A percentile compares a stretch with the other conserved stretches of the same genome.
Evolutionary conservation across 2,329 filamentous ascomycete species (phyloP).

Genomic region (Monosporascus sp.): DNA sequence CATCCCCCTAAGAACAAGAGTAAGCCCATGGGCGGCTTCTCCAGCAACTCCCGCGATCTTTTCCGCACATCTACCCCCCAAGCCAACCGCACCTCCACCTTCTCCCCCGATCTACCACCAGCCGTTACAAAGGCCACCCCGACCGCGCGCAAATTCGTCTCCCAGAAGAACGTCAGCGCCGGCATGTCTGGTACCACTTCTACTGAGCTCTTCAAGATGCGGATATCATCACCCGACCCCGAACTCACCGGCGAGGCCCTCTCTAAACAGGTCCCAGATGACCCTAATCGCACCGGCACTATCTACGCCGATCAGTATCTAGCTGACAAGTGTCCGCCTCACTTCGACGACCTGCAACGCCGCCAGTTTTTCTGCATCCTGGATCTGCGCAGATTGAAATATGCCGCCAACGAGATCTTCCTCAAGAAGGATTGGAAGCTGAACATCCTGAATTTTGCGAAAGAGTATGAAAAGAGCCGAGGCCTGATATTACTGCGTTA

Average conservation of each 20-base stretch:
- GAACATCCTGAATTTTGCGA: conserved; percentile 57
- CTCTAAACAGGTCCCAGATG: conserved; percentile 47
- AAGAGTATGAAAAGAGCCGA: conserved; percentile 60
- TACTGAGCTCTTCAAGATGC: conserved; percentile 52
- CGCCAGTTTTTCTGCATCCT: conserved; percentile 60
- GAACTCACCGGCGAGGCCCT: conserved; percentile 52
- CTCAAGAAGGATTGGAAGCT: conserved; percentile 57
- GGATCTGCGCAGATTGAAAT: conserved; percentile 56
- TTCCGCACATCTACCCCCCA: conserved; percentile 26
- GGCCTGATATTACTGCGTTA: conserved; percentile 57
- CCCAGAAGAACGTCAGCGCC: conserved; percentile 38
- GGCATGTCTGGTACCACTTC: conserved; percentile 45
- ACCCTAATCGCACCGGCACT: conserved; percentile 46
- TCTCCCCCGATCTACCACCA: conserved; percentile 24
- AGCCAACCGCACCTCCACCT: conserved; percentile 18
- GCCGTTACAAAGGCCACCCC: conserved; percentile 16
- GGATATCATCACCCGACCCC: conserved; percentile 51
- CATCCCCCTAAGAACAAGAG: conserved; percentile 7
- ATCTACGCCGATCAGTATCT: conserved; percentile 58
- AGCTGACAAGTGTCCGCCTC: conserved; percentile 49
- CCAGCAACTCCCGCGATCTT: conserved; percentile 21
- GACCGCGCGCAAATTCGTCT: conserved; percentile 22
- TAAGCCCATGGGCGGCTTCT: conserved; percentile 11
- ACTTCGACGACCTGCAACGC: conserved; percentile 54
- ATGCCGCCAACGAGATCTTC: conserved; percentile 57